Evolutionary conservation across 352 stramenopile species (phyloP), one percentile per base, ranked within the genome.

Genomic region (Globisporangium iwayamae): DNA sequence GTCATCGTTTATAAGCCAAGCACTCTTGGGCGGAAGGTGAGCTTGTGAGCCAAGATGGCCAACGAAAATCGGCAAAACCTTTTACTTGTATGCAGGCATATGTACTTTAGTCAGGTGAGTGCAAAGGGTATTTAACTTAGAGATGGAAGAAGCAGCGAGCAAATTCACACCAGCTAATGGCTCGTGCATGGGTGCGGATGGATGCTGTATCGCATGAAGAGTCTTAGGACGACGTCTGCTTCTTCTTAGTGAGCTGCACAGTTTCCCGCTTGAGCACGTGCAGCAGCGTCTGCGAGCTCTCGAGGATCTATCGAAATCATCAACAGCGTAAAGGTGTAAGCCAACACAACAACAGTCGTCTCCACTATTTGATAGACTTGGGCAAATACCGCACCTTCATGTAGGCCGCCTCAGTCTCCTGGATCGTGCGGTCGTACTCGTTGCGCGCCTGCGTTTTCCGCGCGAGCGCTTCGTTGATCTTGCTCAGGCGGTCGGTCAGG

Each of bases 241-340:
- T 97, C 80, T 98, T 98, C 87, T 98, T 98, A 43, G 80, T 97
- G n/a, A 98, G 78, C 65, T 96, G 94, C 50, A 96, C 85, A 0
- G 90, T 97, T 72, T 98, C 93, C 18, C 93, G 77, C 76, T 98
- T 98, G 66, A 98, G 91, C 65, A 98, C 94, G 65, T 98, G 90
- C 10, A 98, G 83, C 61, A 98, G 76, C 41, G 94, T 98, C 72
- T 98, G 92, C 45, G 91, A 98, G 63, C 80, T 95, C 75, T 98
- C 93, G 46, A 98, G 75, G 66, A 98, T 98, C 89, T 85, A 18
- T 34, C 18, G 3, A 32, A 7, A 28, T 1, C 16, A 38, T 18
- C 11, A 18, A 14, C 20, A 36, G 25, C 36, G n/a, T 13, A 5
- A 7, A 43, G 1, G 13, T 32, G 9, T 51, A 1, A 60, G 51